phyloP scores from a whole-genome alignment of 495 filamentous ascomycete genomes.

The Bryoglossum gracile region DNA sequence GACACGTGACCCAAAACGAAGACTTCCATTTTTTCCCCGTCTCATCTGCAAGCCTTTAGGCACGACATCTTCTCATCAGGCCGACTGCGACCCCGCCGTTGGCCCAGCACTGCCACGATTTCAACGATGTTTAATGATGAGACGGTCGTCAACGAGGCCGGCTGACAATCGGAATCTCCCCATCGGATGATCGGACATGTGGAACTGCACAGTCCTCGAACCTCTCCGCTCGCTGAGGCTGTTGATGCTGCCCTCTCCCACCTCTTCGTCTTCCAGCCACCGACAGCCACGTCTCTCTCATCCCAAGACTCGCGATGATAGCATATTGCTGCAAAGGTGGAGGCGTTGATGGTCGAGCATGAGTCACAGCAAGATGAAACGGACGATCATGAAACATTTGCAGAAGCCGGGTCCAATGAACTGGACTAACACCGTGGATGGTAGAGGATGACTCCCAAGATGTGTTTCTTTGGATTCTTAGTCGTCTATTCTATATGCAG shows the following conservation, averaged over 20 bases:
- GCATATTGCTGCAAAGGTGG: conserved; percentile 9
- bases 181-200: not conserved
- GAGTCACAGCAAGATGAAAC: conserved; percentile 24
- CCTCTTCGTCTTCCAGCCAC: not conserved
- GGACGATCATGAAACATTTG: conserved; percentile 19
- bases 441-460: conserved; percentile 14
- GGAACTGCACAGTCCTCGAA: not conserved
- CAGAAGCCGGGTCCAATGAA: conserved; percentile 12
- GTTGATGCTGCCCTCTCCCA: conserved; percentile 2
- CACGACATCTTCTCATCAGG: too few relatives aligned
- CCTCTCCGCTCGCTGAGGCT: conserved; percentile 1
- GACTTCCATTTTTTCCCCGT: too few relatives aligned
- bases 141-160: too few relatives aligned
- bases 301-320: conserved; percentile 13
- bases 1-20: too few relatives aligned
- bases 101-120: too few relatives aligned
- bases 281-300: conserved; percentile 16
- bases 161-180: not conserved
- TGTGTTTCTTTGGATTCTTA: conserved; percentile 6
- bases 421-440: conserved; percentile 8
- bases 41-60: too few relatives aligned
- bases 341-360: conserved; percentile 13
- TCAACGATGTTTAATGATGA: too few relatives aligned
- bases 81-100: too few relatives aligned
- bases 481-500: conserved; percentile 19